Evolutionary conservation across 768 basidiomycete genomes (phyloP).

Genomic region (Tephrocybe rancida): DNA sequence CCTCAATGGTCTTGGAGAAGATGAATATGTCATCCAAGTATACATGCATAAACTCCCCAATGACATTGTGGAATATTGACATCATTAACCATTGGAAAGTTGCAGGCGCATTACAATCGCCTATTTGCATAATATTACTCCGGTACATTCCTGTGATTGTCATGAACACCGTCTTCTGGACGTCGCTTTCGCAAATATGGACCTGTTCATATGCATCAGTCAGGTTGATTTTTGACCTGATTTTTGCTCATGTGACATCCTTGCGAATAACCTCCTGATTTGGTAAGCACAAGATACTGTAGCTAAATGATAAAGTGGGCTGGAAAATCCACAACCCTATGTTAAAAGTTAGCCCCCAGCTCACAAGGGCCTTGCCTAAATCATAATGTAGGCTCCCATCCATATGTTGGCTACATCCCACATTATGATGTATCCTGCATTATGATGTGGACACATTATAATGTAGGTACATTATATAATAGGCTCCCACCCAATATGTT

Average conservation of each 20-base stretch:
- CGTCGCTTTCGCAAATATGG: slow-evolving; percentile 26
- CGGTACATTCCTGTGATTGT: background rate
- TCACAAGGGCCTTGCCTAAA: too few relatives aligned
- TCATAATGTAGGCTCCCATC: too few relatives aligned
- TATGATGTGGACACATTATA: too few relatives aligned
- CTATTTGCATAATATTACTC: background rate
- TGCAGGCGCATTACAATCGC: background rate
- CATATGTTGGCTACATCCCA: too few relatives aligned
- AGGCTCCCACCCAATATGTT: too few relatives aligned
- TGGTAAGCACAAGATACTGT: too few relatives aligned
- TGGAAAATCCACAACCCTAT: too few relatives aligned
- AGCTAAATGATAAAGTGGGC: too few relatives aligned
- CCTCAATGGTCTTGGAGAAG: slow-evolving; percentile 11
- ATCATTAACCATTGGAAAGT: background rate
- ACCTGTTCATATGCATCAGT: slow-evolving; percentile 47
- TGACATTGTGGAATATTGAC: background rate
- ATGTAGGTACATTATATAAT: too few relatives aligned
- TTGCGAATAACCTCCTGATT: slow-evolving; percentile 35
- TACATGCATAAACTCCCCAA: background rate
- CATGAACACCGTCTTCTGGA: slow-evolving; percentile 19
- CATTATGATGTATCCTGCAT: too few relatives aligned
- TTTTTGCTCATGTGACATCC: slow-evolving; percentile 31
- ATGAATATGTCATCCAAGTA: slow-evolving; percentile 33
- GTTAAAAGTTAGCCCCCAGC: too few relatives aligned
- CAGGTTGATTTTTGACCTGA: slow-evolving; percentile 41